Base-by-base conservation (phyloP, 2,329 filamentous ascomycete species). In the Alternaria brassicicola region DNA sequence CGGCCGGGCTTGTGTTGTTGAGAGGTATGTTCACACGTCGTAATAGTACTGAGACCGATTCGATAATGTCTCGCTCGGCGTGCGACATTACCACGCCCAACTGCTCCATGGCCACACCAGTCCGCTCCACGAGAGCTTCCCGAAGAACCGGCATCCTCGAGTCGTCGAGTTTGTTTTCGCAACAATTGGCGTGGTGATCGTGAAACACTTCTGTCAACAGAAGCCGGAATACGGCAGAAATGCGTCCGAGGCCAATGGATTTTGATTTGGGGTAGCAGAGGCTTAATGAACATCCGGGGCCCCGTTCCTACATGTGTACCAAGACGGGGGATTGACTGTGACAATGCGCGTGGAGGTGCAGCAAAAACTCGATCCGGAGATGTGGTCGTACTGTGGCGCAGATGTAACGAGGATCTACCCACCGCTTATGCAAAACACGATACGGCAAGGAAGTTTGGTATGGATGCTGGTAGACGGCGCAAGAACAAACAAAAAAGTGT, bases 1-100 rank as follows among this genome's bases (percentile, higher is more conserved):
- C 82, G 10, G 81, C 71, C n/a, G 85, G 84, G 60, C 81, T 87
- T 47, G 81, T 84, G 58, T 76, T 81, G 66, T 83, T 86, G 67
- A 80, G 80, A 6, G 84, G 83, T 61, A 88, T 83, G 69, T 84
- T 81, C 59, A 88, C 82, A 56, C 86, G 81, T 68, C 72, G 70
- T 23, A 73, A 62, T 49, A 78, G 65, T 15, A 67, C 66, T 30
- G 73, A 70, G 43, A 74, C 61, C 28, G 65, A 49, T 19, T 70
- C 65, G 41, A 63, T 62, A 25, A 74, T 60, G 56, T 71, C 67
- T 42, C 67, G 69, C 58, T 75, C 72, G 46, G 68, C 65, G 49
- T 68, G 62, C 54, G 71, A 70, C 43, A 73, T 61, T 35, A 59
- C 67, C 21, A 66, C 56, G 47, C 69, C 68, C 26, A 77, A 60